phyloP scores from a whole-genome alignment of 495 filamentous ascomycete species.

The Tuber magnatum region DNA sequence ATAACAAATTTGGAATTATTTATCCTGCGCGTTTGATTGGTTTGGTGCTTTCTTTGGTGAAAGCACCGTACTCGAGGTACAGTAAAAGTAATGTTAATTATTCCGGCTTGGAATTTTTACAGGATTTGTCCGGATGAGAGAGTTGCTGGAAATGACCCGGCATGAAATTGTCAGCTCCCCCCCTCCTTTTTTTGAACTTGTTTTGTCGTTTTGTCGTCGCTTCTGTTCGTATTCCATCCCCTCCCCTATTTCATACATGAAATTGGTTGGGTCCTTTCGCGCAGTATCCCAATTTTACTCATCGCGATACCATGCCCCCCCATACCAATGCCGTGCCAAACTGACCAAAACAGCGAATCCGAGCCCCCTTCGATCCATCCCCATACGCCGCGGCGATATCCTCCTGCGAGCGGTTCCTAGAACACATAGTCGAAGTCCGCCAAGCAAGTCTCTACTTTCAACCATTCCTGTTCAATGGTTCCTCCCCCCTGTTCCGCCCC shows the following conservation, averaged over 20 bases:
- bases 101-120: constrained; percentile 16
- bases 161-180: constrained; percentile 47
- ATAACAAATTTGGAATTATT: not conserved
- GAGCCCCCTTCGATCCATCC: constrained; percentile 52
- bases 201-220: not conserved
- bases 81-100: constrained; percentile 6
- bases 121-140: constrained; percentile 51
- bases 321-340: not conserved
- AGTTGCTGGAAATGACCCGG: constrained; percentile 52
- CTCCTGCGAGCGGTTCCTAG: constrained; percentile 52
- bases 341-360: constrained; percentile 42
- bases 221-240: constrained; percentile 1
- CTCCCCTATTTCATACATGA: constrained; percentile 17
- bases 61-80: no score
- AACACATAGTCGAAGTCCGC: constrained; percentile 53
- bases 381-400: constrained; percentile 53
- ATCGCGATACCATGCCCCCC: not conserved
- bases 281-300: not conserved
- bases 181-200: not conserved
- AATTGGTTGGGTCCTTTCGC: not conserved
- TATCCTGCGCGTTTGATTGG: constrained; percentile 21
- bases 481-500: constrained; percentile 1
- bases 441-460: constrained; percentile 55
- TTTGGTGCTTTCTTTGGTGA: not conserved
- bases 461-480: constrained; percentile 41